Evolutionary conservation across 2,329 filamentous ascomycete genomes (phyloP).

Genomic region (Malbranchea zuffiana): DNA sequence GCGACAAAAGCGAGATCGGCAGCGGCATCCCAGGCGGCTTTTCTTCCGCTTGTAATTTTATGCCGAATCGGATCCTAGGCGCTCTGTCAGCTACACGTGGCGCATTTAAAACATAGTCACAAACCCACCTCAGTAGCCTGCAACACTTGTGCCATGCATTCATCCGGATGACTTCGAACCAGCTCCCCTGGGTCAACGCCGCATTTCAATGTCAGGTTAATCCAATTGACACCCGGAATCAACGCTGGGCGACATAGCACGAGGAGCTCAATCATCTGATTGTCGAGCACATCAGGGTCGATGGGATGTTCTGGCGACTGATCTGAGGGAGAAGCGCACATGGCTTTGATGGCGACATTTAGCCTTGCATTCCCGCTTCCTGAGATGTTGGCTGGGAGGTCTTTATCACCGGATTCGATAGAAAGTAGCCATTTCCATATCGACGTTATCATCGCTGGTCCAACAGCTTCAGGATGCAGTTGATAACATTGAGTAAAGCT

Average conservation of each 20-base stretch:
- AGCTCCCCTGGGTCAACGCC: constrained; percentile 74
- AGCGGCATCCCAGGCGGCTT: constrained; percentile 70
- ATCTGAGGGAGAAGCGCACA: constrained; percentile 27
- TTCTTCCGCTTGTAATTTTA: constrained; percentile 35
- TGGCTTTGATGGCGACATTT: constrained; percentile 42
- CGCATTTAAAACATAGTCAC: constrained; percentile 21
- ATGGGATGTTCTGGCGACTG: constrained; percentile 27
- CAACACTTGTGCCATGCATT: constrained; percentile 58
- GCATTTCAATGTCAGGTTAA: constrained; percentile 69
- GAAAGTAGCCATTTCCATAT: constrained; percentile 70
- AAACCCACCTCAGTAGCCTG: constrained; percentile 44
- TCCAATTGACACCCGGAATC: constrained; percentile 73
- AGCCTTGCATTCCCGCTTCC: constrained; percentile 57
- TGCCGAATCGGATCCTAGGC: constrained; percentile 27
- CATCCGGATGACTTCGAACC: constrained; percentile 51
- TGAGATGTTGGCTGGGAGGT: constrained; percentile 55
- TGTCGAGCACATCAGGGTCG: constrained; percentile 45
- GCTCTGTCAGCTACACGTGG: not conserved
- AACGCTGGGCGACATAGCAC: constrained; percentile 69
- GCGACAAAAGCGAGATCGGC: constrained; percentile 91
- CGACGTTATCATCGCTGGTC: constrained; percentile 55
- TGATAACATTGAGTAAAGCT: constrained; percentile 56
- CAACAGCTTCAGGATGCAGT: constrained; percentile 47
- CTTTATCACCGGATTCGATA: constrained; percentile 62
- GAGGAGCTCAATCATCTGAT: constrained; percentile 64